Evolutionary conservation across 345 rosid species (phyloP).

Genomic region (Hibiscus mutabilis): DNA sequence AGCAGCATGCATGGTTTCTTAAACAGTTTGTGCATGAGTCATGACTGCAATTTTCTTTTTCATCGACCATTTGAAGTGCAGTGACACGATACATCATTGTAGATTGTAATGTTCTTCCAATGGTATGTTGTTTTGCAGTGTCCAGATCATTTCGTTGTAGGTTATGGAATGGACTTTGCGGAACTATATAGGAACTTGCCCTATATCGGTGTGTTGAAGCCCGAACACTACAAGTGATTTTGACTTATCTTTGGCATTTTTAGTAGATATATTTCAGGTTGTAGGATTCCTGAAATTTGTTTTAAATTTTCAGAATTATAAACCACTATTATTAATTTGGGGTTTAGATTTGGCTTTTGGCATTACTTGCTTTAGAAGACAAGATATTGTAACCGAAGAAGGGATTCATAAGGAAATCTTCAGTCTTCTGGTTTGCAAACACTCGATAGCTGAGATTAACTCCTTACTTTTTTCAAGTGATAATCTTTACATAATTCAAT

Average conservation of each 20-base stretch:
- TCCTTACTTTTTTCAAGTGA: too few species aligned
- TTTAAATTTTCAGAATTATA: background rate
- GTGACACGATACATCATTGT: background rate
- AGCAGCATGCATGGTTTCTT: background rate
- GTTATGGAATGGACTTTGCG: slow-evolving; percentile 94
- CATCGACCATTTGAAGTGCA: background rate
- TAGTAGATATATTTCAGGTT: background rate
- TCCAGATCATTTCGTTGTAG: slow-evolving; percentile 77
- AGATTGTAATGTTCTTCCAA: background rate
- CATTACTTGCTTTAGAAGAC: background rate
- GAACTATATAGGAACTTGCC: slow-evolving; percentile 81
- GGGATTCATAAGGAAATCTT: background rate
- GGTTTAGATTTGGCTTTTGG: background rate
- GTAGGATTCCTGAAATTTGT: background rate
- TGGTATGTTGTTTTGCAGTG: slow-evolving; percentile 45
- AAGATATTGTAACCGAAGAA: background rate
- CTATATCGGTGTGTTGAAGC: slow-evolving; percentile 76
- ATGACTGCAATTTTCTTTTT: background rate
- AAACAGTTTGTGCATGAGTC: background rate
- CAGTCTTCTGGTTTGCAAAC: background rate
- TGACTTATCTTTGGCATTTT: background rate
- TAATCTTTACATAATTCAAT: too few species aligned
- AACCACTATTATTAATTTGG: background rate
- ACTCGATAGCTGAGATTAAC: too few species aligned
- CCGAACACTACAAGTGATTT: slow-evolving; percentile 43